These are phyloP conservation scores for Jamesozyma piceae DNA, from an alignment of 805 yeast genomes.

Conservation along the genomic window DNA sequence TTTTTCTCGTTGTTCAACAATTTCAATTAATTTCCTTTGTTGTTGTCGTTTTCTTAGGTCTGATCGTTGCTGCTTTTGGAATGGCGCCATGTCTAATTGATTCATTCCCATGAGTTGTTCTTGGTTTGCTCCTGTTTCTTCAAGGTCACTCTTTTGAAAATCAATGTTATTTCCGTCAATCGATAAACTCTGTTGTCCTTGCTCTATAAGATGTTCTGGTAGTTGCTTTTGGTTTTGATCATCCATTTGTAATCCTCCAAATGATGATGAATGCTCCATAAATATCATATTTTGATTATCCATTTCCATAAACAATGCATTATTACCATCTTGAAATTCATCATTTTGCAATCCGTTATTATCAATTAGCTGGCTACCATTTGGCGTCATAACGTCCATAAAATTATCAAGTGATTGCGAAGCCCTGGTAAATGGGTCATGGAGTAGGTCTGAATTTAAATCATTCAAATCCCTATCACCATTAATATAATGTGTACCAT, in stretches of 20 bases:
- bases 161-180: background rate
- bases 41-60: background rate
- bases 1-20: conserved; percentile 3
- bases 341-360: conserved; percentile 6
- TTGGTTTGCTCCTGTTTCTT: background rate
- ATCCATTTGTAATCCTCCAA: conserved; percentile 10
- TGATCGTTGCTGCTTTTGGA: conserved; percentile 4
- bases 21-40: background rate
- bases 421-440: conserved; percentile 2
- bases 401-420: conserved; percentile 2
- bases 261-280: conserved; percentile 16
- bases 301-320: conserved; percentile 28
- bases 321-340: conserved; percentile 20
- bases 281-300: conserved; percentile 12
- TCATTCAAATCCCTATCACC: background rate
- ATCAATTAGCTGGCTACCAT: conserved; percentile 4
- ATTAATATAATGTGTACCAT: background rate
- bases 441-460: background rate
- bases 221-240: conserved; percentile 4
- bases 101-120: background rate
- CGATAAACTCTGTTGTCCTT: background rate
- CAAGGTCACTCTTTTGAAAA: background rate
- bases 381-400: conserved; percentile 4
- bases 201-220: background rate
- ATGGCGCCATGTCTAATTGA: background rate